A percentile compares a stretch with the other conserved stretches of the same genome.
Evolutionary conservation across 768 basidiomycete species (phyloP).

Genomic region (Tubosaeta sp.): DNA sequence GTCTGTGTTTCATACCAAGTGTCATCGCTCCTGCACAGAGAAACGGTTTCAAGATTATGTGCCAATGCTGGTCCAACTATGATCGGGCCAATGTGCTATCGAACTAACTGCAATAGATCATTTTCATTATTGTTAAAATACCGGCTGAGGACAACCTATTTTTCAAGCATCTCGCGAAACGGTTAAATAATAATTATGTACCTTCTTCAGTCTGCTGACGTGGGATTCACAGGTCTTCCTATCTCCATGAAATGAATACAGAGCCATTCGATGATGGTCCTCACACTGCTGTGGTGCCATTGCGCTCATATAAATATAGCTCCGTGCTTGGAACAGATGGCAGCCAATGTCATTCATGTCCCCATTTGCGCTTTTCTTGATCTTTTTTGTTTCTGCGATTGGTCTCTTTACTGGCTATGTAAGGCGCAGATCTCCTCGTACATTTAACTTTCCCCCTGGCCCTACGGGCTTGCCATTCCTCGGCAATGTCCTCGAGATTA

Average conservation of each 20-base stretch:
- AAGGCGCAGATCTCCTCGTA: slow-evolving; percentile 7
- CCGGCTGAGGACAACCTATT: neutral
- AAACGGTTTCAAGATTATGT: no score
- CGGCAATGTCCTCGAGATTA: slow-evolving; percentile 25
- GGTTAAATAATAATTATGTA: neutral
- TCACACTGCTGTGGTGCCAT: neutral
- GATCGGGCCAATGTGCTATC: no score
- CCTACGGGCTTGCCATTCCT: slow-evolving; percentile 30
- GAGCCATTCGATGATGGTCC: slow-evolving; percentile 6
- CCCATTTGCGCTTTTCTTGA: slow-evolving; percentile 4
- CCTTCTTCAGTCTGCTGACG: neutral
- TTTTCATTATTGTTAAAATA: neutral
- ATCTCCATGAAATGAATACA: slow-evolving; percentile 9
- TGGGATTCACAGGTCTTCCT: slow-evolving; percentile 7
- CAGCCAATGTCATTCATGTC: slow-evolving; percentile 6
- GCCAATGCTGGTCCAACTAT: no score
- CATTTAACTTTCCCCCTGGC: slow-evolving; percentile 23
- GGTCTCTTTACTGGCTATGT: slow-evolving; percentile 8
- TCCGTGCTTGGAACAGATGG: neutral
- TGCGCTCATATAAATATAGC: slow-evolving; percentile 10
- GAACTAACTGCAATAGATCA: neutral
- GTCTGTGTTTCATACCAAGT: neutral
- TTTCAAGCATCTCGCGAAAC: no score
- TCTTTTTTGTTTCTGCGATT: slow-evolving; percentile 6
- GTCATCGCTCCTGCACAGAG: no score